A percentile compares a stretch with the other conserved stretches of the same genome.
These are phyloP conservation scores for Termitomyces sp. DNA, from an alignment of 768 basidiomycete species.

Conservation along the genomic window DNA sequence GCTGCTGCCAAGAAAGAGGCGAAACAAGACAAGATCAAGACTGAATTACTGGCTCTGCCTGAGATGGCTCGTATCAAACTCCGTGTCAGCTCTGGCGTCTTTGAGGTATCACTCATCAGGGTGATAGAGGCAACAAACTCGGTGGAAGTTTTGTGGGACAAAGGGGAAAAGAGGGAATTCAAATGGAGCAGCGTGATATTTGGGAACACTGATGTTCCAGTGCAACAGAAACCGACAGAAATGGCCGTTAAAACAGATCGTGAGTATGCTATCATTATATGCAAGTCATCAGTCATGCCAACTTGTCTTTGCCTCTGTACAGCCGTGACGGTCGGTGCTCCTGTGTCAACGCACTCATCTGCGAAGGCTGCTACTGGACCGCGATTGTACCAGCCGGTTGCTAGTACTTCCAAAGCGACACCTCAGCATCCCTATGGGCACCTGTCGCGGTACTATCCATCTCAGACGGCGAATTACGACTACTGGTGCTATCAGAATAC, in stretches of 20 bases:
- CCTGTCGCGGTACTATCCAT: conserved; percentile 15
- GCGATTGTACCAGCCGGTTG: conserved; percentile 9
- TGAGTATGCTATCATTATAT: conserved; percentile 25
- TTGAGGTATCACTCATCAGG: conserved; percentile 75
- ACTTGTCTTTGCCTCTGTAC: conserved; percentile 8
- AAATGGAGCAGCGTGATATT: conserved; percentile 81
- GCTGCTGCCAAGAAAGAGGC: conserved; percentile 70
- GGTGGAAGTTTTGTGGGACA: conserved; percentile 81
- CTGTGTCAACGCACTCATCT: conserved; percentile 27
- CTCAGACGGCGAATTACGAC: conserved; percentile 25
- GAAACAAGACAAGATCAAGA: conserved; percentile 69
- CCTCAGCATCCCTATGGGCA: conserved; percentile 14
- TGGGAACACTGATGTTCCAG: conserved; percentile 64
- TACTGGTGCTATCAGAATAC: conserved; percentile 30
- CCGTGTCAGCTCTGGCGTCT: conserved; percentile 77
- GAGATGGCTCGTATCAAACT: conserved; percentile 78
- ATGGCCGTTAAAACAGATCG: conserved; percentile 39
- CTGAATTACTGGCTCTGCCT: conserved; percentile 65
- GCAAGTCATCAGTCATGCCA: background rate
- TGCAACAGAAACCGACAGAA: conserved; percentile 69
- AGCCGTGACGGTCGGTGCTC: conserved; percentile 17
- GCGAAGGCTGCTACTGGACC: conserved; percentile 20
- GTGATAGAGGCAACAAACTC: conserved; percentile 65
- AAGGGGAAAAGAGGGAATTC: conserved; percentile 67
- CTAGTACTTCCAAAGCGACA: conserved; percentile 3